phyloP scores from a whole-genome alignment of 1,284 basidiomycete species.

The Sanghuangporus sanghuang region DNA sequence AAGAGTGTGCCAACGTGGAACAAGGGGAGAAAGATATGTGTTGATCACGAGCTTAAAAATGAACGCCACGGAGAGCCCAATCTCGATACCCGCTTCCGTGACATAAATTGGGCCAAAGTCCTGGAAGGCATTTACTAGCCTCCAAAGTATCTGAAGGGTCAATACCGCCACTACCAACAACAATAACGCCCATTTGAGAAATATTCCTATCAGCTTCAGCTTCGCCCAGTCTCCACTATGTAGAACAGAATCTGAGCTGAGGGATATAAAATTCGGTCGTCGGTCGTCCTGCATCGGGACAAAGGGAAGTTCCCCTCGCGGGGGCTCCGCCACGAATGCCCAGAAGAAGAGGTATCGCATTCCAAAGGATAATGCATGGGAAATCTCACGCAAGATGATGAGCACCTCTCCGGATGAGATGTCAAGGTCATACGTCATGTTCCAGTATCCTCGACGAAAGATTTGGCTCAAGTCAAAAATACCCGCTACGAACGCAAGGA shows the following conservation, averaged over 20 bases:
- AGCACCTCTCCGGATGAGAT: conserved; percentile 35
- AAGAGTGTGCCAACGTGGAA: conserved; percentile 40
- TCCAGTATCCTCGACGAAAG: conserved; percentile 35
- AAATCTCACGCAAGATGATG: conserved; percentile 52
- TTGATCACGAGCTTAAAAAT: conserved; percentile 61
- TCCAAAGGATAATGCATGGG: conserved; percentile 51
- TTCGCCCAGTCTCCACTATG: conserved; percentile 61
- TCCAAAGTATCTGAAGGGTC: conserved; percentile 60
- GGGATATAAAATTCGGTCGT: conserved; percentile 21
- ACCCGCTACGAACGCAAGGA: conserved; percentile 57
- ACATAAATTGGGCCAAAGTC: conserved; percentile 50
- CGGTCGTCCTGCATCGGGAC: conserved; percentile 17
- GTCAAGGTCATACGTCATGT: conserved; percentile 24
- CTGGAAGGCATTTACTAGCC: conserved; percentile 38
- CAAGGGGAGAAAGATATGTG: conserved; percentile 38
- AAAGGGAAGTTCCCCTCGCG: conserved; percentile 36
- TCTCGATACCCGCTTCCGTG: conserved; percentile 51
- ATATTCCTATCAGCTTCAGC: conserved; percentile 51
- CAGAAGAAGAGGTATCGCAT: conserved; percentile 65
- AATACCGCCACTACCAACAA: conserved; percentile 39
- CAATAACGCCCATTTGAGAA: conserved; percentile 49
- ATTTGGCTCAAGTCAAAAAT: conserved; percentile 61
- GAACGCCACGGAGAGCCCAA: conserved; percentile 52
- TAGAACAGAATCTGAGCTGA: conserved; percentile 21
- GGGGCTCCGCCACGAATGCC: conserved; percentile 54